Conservation (phyloP, 139 green algal genomes). For the Desmodesmus armatus region DNA sequence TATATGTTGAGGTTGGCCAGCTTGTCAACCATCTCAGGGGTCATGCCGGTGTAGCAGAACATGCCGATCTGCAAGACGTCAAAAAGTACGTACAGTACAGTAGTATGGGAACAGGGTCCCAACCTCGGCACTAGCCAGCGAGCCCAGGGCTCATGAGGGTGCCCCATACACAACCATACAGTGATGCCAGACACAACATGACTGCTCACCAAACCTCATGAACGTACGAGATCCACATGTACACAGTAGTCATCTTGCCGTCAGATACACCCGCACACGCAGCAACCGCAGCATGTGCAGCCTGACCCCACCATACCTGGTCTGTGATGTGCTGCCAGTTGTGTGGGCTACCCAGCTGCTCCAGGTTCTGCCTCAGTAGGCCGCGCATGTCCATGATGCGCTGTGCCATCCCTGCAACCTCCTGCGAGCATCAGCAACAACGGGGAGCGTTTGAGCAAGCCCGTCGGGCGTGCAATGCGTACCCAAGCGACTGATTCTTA, state of each 20-base stretch:
- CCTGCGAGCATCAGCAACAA: conserved; percentile 41
- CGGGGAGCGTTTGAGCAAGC: neutral
- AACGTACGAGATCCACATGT: neutral
- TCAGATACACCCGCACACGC: neutral
- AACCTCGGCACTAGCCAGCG: too few relatives aligned
- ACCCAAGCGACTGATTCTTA: too few relatives aligned
- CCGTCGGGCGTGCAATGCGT: neutral
- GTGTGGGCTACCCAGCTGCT: conserved; percentile 66
- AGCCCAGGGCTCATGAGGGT: too few relatives aligned
- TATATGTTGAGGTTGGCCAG: conserved; percentile 90
- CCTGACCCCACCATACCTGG: too few relatives aligned
- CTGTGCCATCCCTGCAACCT: conserved; percentile 90
- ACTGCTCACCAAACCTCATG: too few relatives aligned
- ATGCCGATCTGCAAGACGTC: conserved; percentile 54
- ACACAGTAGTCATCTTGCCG: neutral
- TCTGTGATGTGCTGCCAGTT: conserved; percentile 51
- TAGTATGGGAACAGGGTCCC: too few relatives aligned
- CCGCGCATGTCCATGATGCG: conserved; percentile 92
- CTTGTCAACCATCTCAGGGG: conserved; percentile 75
- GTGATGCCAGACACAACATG: too few relatives aligned
- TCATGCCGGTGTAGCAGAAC: conserved; percentile 45
- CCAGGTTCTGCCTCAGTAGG: conserved; percentile 74
- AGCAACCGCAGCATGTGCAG: neutral
- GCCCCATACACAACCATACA: too few relatives aligned
- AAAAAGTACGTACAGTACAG: too few relatives aligned